These are phyloP conservation scores for Leptomonas pyrrhocoris DNA, from an alignment of 208 protist species.

Conservation along the genomic window DNA sequence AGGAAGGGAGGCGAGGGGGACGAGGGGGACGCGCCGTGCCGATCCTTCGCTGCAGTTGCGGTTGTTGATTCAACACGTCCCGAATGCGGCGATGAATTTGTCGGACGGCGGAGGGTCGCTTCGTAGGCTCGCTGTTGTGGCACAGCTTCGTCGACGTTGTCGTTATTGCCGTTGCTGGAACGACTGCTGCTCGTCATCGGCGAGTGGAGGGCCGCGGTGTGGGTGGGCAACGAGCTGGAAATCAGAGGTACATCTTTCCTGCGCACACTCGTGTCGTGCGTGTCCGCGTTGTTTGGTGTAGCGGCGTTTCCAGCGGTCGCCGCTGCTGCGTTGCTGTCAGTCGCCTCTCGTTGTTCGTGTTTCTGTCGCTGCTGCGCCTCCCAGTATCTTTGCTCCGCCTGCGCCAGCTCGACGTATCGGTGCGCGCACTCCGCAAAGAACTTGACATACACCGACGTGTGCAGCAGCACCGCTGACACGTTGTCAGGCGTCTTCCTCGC, in stretches of 20 bases:
- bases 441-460: slow-evolving; percentile 26
- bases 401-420: slow-evolving; percentile 17
- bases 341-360: neutral
- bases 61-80: too few relatives aligned
- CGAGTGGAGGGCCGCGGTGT: too few relatives aligned
- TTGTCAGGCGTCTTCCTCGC: neutral
- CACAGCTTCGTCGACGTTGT: too few relatives aligned
- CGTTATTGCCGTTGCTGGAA: too few relatives aligned
- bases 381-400: slow-evolving; percentile 1
- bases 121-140: too few relatives aligned
- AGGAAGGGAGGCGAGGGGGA: neutral
- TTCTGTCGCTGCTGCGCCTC: neutral
- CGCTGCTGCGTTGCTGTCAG: neutral
- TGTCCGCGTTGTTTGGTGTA: too few relatives aligned
- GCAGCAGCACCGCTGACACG: slow-evolving; percentile 17
- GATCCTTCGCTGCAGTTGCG: neutral
- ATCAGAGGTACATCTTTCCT: too few relatives aligned
- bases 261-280: neutral
- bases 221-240: too few relatives aligned
- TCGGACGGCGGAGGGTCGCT: too few relatives aligned
- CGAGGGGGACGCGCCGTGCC: neutral
- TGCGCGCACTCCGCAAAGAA: slow-evolving; percentile 27
- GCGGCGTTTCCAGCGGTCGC: too few relatives aligned
- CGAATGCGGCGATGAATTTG: too few relatives aligned
- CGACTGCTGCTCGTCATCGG: too few relatives aligned